phyloP scores from a whole-genome alignment of 805 yeast species.

The Spathaspora hagerdaliae region DNA sequence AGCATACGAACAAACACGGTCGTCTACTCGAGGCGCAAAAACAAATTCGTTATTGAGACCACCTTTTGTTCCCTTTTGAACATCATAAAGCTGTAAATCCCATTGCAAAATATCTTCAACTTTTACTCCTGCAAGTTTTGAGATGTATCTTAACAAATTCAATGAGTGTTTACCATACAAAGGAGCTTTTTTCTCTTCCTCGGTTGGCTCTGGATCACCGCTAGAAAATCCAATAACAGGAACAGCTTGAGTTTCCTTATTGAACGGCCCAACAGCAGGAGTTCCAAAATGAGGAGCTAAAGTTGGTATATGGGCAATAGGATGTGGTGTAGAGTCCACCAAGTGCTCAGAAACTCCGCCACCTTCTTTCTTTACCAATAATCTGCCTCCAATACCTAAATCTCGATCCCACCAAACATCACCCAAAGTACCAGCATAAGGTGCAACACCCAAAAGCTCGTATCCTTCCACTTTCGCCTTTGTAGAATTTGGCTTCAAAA shows the following conservation, averaged over 20 bases:
- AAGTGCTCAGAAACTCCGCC: slow-evolving; percentile 39
- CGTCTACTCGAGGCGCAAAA: slow-evolving; percentile 82
- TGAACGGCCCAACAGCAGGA: slow-evolving; percentile 66
- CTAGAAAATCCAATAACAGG: slow-evolving; percentile 69
- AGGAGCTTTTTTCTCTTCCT: slow-evolving; percentile 58
- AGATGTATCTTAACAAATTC: slow-evolving; percentile 62
- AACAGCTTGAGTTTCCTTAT: slow-evolving; percentile 70
- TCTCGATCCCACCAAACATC: slow-evolving; percentile 82
- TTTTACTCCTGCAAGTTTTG: slow-evolving; percentile 53
- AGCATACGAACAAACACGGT: slow-evolving; percentile 74
- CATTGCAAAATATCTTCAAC: slow-evolving; percentile 63
- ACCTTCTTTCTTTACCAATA: slow-evolving; percentile 42
- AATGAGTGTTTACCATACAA: slow-evolving; percentile 66
- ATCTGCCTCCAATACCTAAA: slow-evolving; percentile 78
- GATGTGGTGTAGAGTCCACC: slow-evolving; percentile 59
- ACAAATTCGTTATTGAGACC: slow-evolving; percentile 75
- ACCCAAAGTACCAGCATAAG: slow-evolving; percentile 70
- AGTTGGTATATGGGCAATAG: slow-evolving; percentile 78
- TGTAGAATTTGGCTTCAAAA: slow-evolving; percentile 68
- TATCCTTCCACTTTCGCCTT: slow-evolving; percentile 66
- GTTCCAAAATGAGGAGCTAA: slow-evolving; percentile 85
- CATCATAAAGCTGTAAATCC: slow-evolving; percentile 78
- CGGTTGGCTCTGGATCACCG: slow-evolving; percentile 42
- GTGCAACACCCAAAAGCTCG: slow-evolving; percentile 77
- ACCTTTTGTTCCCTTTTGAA: slow-evolving; percentile 74